Base-by-base conservation (phyloP, 257 asterid species). In the Hygrophila difformis region DNA sequence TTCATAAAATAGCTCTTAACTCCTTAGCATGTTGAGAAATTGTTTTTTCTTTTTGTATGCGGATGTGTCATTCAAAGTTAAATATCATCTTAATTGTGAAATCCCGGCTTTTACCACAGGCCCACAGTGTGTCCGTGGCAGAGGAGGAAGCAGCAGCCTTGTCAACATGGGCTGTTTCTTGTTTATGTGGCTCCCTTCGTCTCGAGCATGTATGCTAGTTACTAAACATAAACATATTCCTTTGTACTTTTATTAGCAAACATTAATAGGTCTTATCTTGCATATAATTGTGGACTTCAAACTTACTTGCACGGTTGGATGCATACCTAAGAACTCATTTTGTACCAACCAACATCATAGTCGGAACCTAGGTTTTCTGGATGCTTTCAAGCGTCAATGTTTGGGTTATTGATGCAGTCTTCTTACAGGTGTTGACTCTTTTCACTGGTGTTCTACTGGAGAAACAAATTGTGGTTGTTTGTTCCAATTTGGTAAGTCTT, bases 121-220 rank as follows among this genome's bases (percentile, higher is more conserved):
- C 69, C 49, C 89, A 86, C 43, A 65, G 55, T 58, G 97, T 84
- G 16, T 87, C 83, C 46, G 68, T 78, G 93, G 97, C 70, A 45
- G 99, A 91, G 73, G 99, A 91, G 78, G 99, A 91, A 68, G 94
- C 99, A 39, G 63, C 83, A 68, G 83, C 99, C 49, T 71, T 91
- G 71, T 83, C 99, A 12, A 84, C 74, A 4, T 86, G 99, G 99
- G 80, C 99, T 57, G 59, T 86, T 68, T 95, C 99, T 55, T 82
- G 95, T 79, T 63, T 86, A 41, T 86, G 99, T 62, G 99, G 99
- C 38, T 68, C 99, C 56, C 77, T 91, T 53, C 79, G 93, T 24
- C 86, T 91, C 61, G 99, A 91, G 68, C 89, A 91, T 69, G 99
- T 91, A 65, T 62, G 82, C 67, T 26, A 18, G 46, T 48, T 45